Evolutionary conservation across 2,329 filamentous ascomycete genomes (phyloP), one percentile per base, ranked within the genome.

Genomic region (Apiospora arundinis): DNA sequence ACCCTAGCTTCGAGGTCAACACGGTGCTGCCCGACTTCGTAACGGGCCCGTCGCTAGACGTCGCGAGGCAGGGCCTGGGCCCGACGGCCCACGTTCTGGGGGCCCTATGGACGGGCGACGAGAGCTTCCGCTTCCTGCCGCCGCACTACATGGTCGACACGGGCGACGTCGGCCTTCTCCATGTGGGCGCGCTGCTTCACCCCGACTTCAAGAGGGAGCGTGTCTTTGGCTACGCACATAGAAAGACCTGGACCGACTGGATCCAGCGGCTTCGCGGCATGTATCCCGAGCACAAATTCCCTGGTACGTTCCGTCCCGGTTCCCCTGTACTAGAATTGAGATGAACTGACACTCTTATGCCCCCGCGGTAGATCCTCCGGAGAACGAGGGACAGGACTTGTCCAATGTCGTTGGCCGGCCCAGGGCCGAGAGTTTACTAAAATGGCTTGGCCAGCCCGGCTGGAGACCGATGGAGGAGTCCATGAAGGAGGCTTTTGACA

Each of bases 251-350:
- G 49, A 56, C 49, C 49, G 49, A 56, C 49, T 56, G 49, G 49
- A 56, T 56, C 49, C 49, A 56, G 49, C 8, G 49, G 49, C 49
- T 56, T 28, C 49, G 49, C n/a, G 28, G 11, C n/a, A 56, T 56
- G 49, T 56, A 56, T 28, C 49, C 49, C 49, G 49, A 56, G 49
- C 49, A 56, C 18, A 56, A 56, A 56, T 56, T 56, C 49, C 49
- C 49, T n/a, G 49, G 49, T 56, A 56, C n/a, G 49, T 56, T 28
- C 8, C 37, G 37, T n/a, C n/a, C n/a, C n/a, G n/a, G 37, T 40
- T 11, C 5, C 37, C 37, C 37, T 40, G 37, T 40, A 40, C 37
- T 40, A 11, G 37, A 40, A 11, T 40, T 40, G 37, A 40, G 37
- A 11, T 40, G 37, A 40, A 11, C 37, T 40, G 11, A 40, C 37